Percentiles rank a stretch among this genome's conserved stretches.
Evolutionary conservation across 768 basidiomycete genomes (phyloP).

Genomic region (Tricholoma hemisulphureum): DNA sequence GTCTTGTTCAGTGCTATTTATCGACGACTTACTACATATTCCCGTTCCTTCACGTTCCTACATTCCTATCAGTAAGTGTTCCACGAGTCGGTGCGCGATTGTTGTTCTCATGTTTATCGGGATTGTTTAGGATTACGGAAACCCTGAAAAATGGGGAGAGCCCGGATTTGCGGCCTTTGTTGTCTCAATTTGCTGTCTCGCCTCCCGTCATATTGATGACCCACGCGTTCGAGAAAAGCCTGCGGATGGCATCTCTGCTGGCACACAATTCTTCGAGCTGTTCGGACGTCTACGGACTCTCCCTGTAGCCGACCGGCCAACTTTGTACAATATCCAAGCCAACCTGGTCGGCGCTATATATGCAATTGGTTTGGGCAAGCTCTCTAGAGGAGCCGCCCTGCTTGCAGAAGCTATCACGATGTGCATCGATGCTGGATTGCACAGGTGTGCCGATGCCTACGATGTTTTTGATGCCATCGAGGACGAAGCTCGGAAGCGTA

Average conservation of each 20-base stretch:
- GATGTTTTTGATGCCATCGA: slow-evolving; percentile 88
- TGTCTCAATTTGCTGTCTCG: slow-evolving; percentile 88
- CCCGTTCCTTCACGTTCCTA: slow-evolving; percentile 90
- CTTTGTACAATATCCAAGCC: slow-evolving; percentile 89
- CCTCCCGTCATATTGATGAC: slow-evolving; percentile 91
- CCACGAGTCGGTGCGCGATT: slow-evolving; percentile 8
- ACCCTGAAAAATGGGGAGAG: slow-evolving; percentile 93
- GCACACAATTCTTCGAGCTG: slow-evolving; percentile 89
- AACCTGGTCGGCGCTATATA: slow-evolving; percentile 91
- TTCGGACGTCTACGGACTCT: slow-evolving; percentile 85
- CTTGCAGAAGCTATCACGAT: slow-evolving; percentile 86
- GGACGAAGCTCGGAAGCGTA: slow-evolving; percentile 88
- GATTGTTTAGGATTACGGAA: slow-evolving; percentile 74
- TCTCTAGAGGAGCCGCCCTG: slow-evolving; percentile 83
- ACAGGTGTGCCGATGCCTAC: slow-evolving; percentile 82
- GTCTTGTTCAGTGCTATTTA: slow-evolving; percentile 79
- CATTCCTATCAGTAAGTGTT: slow-evolving; percentile 68
- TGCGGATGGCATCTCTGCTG: slow-evolving; percentile 81
- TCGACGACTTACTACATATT: slow-evolving; percentile 93
- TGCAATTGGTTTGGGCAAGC: slow-evolving; percentile 84
- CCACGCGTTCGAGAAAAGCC: slow-evolving; percentile 83
- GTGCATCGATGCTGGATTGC: slow-evolving; percentile 85
- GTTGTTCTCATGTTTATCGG: slow-evolving; percentile 15
- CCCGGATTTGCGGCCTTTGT: slow-evolving; percentile 94
- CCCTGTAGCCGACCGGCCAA: slow-evolving; percentile 84